Evolutionary conservation across 2,329 filamentous ascomycete genomes (phyloP), one percentile per base, ranked within the genome.

Genomic region (Pseudofabraea citricarpa): DNA sequence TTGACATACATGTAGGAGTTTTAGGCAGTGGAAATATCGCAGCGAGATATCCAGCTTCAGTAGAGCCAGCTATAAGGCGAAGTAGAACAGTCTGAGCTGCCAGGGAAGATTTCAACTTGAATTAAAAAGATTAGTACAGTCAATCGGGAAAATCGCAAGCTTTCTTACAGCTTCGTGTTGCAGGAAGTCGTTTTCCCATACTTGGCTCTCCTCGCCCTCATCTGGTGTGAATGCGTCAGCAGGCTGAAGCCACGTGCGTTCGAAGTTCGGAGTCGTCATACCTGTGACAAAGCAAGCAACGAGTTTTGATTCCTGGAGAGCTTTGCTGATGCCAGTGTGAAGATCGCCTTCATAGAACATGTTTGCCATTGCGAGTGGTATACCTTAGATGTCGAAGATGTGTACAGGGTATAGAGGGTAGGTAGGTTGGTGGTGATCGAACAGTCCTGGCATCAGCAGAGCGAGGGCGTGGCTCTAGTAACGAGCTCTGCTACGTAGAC

Each of bases 341-440:
- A 96, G 67, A 48, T 80, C 81, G 15, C 90, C 90, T 47, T 82
- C 59, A 62, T 90, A 90, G 66, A 95, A 96, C 83, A 95, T 90
- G 32, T 36, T 61, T 36, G 13, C 26, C 18, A 15, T 36, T 41
- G n/a, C n/a, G n/a, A n/a, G n/a, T n/a, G n/a, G n/a, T n/a, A n/a
- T n/a, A n/a, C n/a, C n/a, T n/a, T n/a, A n/a, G n/a, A n/a, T n/a
- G n/a, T n/a, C n/a, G n/a, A n/a, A n/a, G n/a, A n/a, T n/a, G n/a
- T n/a, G n/a, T n/a, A n/a, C n/a, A n/a, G n/a, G n/a, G n/a, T n/a
- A n/a, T n/a, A n/a, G n/a, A n/a, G n/a, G n/a, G n/a, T n/a, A n/a
- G n/a, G n/a, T n/a, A n/a, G n/a, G n/a, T n/a, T n/a, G n/a, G n/a
- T n/a, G n/a, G n/a, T n/a, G n/a, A n/a, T n/a, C n/a, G n/a, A n/a